phyloP scores from a whole-genome alignment of 2,329 filamentous ascomycete genomes.

The Talaromyces verruculosus region DNA sequence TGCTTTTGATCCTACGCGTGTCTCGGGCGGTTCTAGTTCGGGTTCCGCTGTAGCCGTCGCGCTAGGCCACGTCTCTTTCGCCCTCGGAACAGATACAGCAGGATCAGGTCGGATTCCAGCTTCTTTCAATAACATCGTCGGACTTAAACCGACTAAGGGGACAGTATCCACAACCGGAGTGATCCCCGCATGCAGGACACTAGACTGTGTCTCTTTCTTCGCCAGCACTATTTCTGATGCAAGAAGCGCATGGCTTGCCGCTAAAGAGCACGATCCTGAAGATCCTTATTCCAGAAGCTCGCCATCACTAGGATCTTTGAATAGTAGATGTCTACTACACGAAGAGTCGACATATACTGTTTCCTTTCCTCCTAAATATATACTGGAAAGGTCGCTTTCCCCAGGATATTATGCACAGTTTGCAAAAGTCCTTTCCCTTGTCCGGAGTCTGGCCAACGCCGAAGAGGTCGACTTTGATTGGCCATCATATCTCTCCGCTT shows the following conservation, averaged over 20 bases:
- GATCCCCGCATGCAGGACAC: slow-evolving; percentile 52
- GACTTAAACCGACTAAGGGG: slow-evolving; percentile 30
- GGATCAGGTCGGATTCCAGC: slow-evolving; percentile 31
- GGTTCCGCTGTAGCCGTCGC: slow-evolving; percentile 58
- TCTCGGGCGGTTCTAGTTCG: slow-evolving; percentile 59
- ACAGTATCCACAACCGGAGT: slow-evolving; percentile 28
- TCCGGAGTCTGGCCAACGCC: slow-evolving; percentile 5
- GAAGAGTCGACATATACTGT: slow-evolving; percentile 15
- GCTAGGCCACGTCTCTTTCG: slow-evolving; percentile 48
- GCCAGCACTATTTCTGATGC: slow-evolving; percentile 52
- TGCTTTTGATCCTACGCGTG: slow-evolving; percentile 51
- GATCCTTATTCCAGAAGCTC: slow-evolving; percentile 51
- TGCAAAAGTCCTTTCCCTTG: slow-evolving; percentile 12
- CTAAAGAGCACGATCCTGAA: slow-evolving; percentile 50
- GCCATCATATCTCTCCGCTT: slow-evolving; percentile 52
- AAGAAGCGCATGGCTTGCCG: slow-evolving; percentile 41
- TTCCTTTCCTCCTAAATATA: slow-evolving; percentile 10
- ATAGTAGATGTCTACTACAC: slow-evolving; percentile 12
- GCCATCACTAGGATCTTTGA: slow-evolving; percentile 1
- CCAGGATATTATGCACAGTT: slow-evolving; percentile 11
- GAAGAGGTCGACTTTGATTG: slow-evolving; percentile 43
- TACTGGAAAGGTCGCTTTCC: slow-evolving; percentile 4
- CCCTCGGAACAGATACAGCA: slow-evolving; percentile 46
- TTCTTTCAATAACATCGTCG: slow-evolving; percentile 31
- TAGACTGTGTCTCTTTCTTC: slow-evolving; percentile 60